Evolutionary conservation across 208 protist species (phyloP), one percentile per base, ranked within the genome.

Genomic region (Trypanosoma scelopori): DNA sequence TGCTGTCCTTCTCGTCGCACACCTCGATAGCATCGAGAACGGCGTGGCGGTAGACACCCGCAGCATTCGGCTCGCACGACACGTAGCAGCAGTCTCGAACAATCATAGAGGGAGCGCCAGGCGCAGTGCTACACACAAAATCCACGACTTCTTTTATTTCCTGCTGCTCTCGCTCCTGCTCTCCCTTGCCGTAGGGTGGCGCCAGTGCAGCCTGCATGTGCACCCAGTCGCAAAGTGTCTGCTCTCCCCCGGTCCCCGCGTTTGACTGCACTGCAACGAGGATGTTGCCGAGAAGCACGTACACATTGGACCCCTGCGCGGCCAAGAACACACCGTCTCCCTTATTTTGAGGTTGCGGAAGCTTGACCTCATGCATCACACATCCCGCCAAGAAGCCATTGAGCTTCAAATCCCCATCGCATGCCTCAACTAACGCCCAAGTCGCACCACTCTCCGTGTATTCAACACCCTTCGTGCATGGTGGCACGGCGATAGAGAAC

Each of bases 51-150:
- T 69, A 70, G 32, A 45, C 52, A 22, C 41, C 63, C 25, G 20
- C 20, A 25, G 18, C 57, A 0, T 52, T 22, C n/a, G 22, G 15
- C 9, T 3, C 42, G 25, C 41, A 51, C 27, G 45, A 51, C 11
- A 78, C 65, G 32, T 78, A 74, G 35, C 47, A 55, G 32, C 45
- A 53, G 55, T 82, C 76, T n/a, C 76, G 76, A 23, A 82, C 51
- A 52, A 82, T 68, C 37, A 55, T 27, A 5, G 32, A 30, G 23
- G 32, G 39, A 25, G 9, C 22, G 15, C 35, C 28, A n/a, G 6
- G 16, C 5, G 27, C 16, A 49, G n/a, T 4, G 7, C 32, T 12
- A 5, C 46, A 4, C 30, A 72, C 1, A 51, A 65, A 72, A 16
- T 13, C 35, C 11, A 72, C 16, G 15, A 72, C 25, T 35, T 55